Percentiles rank a stretch among this genome's conserved stretches.
Evolutionary conservation across 2,329 filamentous ascomycete species (phyloP).

Genomic region (Rosellinia necatrix): DNA sequence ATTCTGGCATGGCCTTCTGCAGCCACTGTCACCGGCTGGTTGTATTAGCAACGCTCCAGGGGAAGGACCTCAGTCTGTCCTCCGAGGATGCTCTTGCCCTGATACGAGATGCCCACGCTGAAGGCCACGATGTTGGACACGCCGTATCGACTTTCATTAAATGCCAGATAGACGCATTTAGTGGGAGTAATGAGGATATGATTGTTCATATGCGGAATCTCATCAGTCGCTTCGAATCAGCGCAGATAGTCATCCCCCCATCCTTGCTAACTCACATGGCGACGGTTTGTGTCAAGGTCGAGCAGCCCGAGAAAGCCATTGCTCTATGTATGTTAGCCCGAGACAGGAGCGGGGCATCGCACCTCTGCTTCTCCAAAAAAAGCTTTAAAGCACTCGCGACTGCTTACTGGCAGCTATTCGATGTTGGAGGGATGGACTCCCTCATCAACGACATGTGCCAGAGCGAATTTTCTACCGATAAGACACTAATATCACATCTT

Average conservation of each 20-base stretch:
- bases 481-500: conserved; percentile 28
- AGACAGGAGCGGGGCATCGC: conserved; percentile 29
- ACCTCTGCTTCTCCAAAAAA: conserved; percentile 37
- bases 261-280: conserved; percentile 37
- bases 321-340: conserved; percentile 37
- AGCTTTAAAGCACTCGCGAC: conserved; percentile 32
- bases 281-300: conserved; percentile 29
- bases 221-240: conserved; percentile 34
- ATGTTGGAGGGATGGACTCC: conserved; percentile 30
- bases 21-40: conserved; percentile 53
- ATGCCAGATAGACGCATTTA: conserved; percentile 32
- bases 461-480: conserved; percentile 33
- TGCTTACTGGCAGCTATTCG: conserved; percentile 32
- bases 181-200: conserved; percentile 30
- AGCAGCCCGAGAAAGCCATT: conserved; percentile 33
- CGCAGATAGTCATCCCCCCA: conserved; percentile 33
- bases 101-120: conserved; percentile 45
- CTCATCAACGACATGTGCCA: conserved; percentile 31
- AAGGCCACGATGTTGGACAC: conserved; percentile 48
- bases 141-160: conserved; percentile 40
- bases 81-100: conserved; percentile 45
- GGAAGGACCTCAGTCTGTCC: conserved; percentile 35
- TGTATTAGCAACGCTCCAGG: conserved; percentile 48
- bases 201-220: conserved; percentile 36
- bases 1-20: conserved; percentile 44